These are phyloP conservation scores for Elymus sibiricus DNA, from an alignment of 176 grass and related monocot species.

Conservation along the genomic window DNA sequence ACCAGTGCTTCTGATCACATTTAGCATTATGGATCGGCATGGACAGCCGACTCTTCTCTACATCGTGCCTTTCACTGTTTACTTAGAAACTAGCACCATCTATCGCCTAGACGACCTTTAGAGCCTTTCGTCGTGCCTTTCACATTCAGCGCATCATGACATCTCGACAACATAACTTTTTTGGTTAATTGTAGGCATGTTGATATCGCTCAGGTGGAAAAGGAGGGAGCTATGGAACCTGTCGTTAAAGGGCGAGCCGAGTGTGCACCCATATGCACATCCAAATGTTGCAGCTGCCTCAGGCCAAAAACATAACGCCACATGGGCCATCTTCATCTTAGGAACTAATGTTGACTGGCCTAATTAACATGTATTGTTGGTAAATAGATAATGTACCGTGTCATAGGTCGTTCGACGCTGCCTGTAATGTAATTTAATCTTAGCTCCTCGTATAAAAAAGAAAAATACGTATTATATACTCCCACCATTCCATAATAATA, in stretches of 20 bases:
- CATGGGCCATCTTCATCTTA: no score
- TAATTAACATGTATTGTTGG: background rate
- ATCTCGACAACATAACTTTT: no score
- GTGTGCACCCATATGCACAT: slow-evolving; percentile 22
- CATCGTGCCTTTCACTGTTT: slow-evolving; percentile 90
- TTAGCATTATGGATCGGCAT: slow-evolving; percentile 95
- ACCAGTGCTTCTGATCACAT: slow-evolving; percentile 78
- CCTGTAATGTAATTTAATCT: background rate
- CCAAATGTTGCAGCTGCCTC: no score
- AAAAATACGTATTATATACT: background rate
- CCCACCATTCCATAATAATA: no score
- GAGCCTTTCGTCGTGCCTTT: no score
- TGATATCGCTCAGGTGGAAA: slow-evolving; percentile 65
- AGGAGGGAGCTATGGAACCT: slow-evolving; percentile 78
- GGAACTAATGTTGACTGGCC: background rate
- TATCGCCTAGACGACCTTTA: background rate
- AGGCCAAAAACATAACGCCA: no score
- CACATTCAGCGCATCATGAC: no score
- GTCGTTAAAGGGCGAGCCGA: slow-evolving; percentile 69
- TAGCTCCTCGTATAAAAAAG: background rate
- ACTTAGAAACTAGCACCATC: background rate
- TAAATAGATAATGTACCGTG: background rate
- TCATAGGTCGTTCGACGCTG: background rate
- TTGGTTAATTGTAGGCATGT: slow-evolving; percentile 42
- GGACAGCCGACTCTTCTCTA: slow-evolving; percentile 94